Percentiles rank a stretch among this genome's conserved stretches.
Evolutionary conservation across 2,329 filamentous ascomycete species (phyloP).

Genomic region (Pestalotiopsis sp.): DNA sequence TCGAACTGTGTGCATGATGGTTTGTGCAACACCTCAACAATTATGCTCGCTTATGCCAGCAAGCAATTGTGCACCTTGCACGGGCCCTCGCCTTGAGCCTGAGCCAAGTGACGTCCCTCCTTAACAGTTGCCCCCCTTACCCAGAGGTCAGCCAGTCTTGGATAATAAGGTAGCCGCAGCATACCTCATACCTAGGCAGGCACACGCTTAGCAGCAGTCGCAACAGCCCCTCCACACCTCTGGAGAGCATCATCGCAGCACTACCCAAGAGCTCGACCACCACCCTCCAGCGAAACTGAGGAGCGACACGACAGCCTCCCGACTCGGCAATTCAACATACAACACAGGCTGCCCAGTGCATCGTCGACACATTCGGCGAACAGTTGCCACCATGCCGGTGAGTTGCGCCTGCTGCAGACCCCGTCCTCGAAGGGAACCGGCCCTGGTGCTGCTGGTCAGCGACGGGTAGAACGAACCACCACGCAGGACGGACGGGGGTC

Average conservation of each 20-base stretch:
- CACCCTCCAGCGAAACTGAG: conserved; percentile 2
- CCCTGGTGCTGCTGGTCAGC: not conserved
- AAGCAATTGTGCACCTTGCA: not conserved
- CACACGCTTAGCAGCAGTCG: conserved; percentile 15
- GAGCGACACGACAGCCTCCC: not conserved
- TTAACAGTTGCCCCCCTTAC: conserved; percentile 15
- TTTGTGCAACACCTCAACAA: not conserved
- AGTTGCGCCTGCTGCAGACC: conserved; percentile 18
- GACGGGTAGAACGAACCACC: not conserved
- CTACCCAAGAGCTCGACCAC: not conserved
- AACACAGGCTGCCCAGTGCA: conserved; percentile 2
- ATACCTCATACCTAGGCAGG: not conserved
- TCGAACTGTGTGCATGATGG: not conserved
- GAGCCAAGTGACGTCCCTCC: conserved; percentile 20
- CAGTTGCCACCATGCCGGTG: conserved; percentile 47
- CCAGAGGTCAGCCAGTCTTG: conserved; percentile 19
- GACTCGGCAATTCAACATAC: not conserved
- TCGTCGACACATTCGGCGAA: conserved; percentile 10
- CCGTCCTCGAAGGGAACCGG: not conserved
- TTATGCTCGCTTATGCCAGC: not conserved
- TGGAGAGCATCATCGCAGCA: conserved; percentile 2
- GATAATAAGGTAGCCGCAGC: conserved; percentile 2
- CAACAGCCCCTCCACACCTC: not conserved
- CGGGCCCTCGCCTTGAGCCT: not conserved
- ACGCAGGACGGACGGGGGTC: not conserved